Percentiles rank a stretch among this genome's conserved stretches.
These are phyloP conservation scores for Helotiales sp. DNA, from an alignment of 2,329 filamentous ascomycete genomes.

Conservation along the genomic window DNA sequence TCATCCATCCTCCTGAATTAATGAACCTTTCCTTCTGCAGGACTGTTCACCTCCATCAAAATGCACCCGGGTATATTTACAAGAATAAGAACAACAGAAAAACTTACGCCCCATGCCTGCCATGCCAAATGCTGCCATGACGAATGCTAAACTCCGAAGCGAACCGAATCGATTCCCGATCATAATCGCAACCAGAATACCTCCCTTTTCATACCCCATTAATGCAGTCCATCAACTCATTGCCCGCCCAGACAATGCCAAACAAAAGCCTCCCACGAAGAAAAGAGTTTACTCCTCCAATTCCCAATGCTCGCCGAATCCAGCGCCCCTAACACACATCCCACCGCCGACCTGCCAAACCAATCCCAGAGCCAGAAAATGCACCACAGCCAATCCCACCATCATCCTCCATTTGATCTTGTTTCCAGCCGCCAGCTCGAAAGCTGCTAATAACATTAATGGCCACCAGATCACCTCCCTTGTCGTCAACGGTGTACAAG, in stretches of 20 bases:
- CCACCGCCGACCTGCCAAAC: constrained; percentile 37
- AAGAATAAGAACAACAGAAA: neutral
- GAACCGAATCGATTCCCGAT: no score
- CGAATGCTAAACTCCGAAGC: neutral
- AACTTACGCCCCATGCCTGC: neutral
- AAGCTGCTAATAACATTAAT: constrained; percentile 65
- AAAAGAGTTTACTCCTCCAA: neutral
- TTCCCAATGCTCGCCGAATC: constrained; percentile 10
- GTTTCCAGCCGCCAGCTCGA: constrained; percentile 57
- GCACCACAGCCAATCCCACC: constrained; percentile 43
- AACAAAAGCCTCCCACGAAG: neutral
- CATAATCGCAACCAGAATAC: neutral
- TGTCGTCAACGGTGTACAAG: constrained; percentile 73
- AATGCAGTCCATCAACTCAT: neutral
- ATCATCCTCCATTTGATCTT: constrained; percentile 40
- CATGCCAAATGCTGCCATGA: neutral
- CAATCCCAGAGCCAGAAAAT: constrained; percentile 45
- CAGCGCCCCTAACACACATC: constrained; percentile 31
- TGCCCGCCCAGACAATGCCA: neutral
- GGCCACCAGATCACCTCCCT: constrained; percentile 65
- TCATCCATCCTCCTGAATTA: neutral
- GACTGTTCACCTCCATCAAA: neutral
- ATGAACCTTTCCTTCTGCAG: neutral
- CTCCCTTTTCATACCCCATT: neutral
- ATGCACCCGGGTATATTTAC: neutral